Conservation (phyloP, 257 asterid species). For the Petunia axillaris region DNA sequence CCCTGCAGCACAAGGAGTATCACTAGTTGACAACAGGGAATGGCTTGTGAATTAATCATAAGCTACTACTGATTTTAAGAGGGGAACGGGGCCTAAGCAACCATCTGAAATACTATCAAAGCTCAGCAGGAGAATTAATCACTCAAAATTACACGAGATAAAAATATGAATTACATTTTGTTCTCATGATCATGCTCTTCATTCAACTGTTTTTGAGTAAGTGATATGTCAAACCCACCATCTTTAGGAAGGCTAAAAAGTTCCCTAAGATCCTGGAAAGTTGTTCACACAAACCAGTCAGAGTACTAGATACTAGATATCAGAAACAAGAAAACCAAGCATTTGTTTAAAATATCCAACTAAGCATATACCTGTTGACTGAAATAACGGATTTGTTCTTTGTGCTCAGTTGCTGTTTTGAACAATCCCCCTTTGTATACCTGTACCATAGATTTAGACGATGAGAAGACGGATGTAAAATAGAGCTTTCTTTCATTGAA, state of each 20-base stretch:
- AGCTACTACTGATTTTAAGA: background rate
- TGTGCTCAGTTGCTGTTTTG: slow-evolving; percentile 94
- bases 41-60: slow-evolving; percentile 11
- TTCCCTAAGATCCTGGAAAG: slow-evolving; percentile 78
- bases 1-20: slow-evolving; percentile 54
- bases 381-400: slow-evolving; percentile 89
- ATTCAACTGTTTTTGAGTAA: slow-evolving; percentile 81
- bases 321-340: background rate
- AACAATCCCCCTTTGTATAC: slow-evolving; percentile 95
- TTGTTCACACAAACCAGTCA: slow-evolving; percentile 6
- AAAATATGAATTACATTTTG: slow-evolving; percentile 51
- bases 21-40: background rate
- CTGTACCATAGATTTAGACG: slow-evolving; percentile 45
- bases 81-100: background rate
- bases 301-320: background rate
- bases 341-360: background rate
- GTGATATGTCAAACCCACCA: slow-evolving; percentile 90
- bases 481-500: background rate
- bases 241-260: slow-evolving; percentile 78
- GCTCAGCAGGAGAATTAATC: background rate
- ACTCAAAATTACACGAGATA: slow-evolving; percentile 19
- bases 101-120: slow-evolving; percentile 3
- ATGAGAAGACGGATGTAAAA: background rate
- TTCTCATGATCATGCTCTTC: slow-evolving; percentile 89
- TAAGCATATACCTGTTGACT: slow-evolving; percentile 70